These are phyloP conservation scores for Sanghuangporus sanghuang DNA, from an alignment of 1,284 basidiomycete genomes.

Conservation along the genomic window DNA sequence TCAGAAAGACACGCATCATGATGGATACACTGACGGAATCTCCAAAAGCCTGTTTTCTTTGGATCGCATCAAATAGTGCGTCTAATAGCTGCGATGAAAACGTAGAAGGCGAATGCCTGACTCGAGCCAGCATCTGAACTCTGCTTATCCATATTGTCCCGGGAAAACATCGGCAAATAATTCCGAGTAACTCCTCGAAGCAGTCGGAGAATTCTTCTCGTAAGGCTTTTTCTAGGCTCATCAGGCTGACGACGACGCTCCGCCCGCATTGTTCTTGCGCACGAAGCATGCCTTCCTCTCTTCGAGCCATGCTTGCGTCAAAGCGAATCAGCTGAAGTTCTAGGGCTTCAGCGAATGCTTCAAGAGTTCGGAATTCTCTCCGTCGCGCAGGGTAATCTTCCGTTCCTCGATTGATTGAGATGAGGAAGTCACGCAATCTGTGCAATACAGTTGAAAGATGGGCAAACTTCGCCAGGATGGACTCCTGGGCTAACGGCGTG, in stretches of 20 bases:
- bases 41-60: slow-evolving; percentile 50
- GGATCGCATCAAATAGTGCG: slow-evolving; percentile 48
- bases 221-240: slow-evolving; percentile 56
- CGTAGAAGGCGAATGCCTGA: slow-evolving; percentile 42
- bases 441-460: slow-evolving; percentile 51
- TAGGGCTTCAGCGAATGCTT: slow-evolving; percentile 78
- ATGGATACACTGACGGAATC: slow-evolving; percentile 47
- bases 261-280: slow-evolving; percentile 42
- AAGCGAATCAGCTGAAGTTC: slow-evolving; percentile 53
- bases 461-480: slow-evolving; percentile 55
- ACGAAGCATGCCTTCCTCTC: slow-evolving; percentile 60
- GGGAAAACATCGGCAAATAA: slow-evolving; percentile 29
- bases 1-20: slow-evolving; percentile 58
- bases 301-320: slow-evolving; percentile 63
- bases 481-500: slow-evolving; percentile 55
- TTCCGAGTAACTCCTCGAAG: slow-evolving; percentile 49
- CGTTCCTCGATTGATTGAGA: slow-evolving; percentile 18
- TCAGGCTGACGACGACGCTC: slow-evolving; percentile 57
- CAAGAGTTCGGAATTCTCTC: slow-evolving; percentile 52
- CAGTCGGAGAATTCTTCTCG: slow-evolving; percentile 49
- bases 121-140: slow-evolving; percentile 29
- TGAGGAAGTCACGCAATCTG: slow-evolving; percentile 53
- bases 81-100: slow-evolving; percentile 57
- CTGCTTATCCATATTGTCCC: slow-evolving; percentile 28
- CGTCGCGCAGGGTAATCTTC: slow-evolving; percentile 22